Evolutionary conservation across 2,329 filamentous ascomycete species (phyloP), one percentile per base, ranked within the genome.

Genomic region (Pseudocercospora crystallina): DNA sequence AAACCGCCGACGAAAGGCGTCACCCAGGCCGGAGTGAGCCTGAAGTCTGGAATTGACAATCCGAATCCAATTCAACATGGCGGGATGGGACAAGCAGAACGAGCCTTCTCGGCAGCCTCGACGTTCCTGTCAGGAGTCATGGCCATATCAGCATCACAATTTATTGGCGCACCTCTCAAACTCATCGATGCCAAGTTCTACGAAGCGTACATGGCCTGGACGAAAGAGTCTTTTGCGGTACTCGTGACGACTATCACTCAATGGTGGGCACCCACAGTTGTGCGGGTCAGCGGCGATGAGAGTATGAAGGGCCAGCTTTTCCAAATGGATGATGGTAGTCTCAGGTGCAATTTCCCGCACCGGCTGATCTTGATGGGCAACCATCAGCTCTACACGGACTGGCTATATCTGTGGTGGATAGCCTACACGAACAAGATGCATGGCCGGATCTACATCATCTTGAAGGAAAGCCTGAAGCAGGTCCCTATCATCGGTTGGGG

Each of bases 321-420:
- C 54, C 78, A 85, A 57, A 86, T 83, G 5, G 70, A 77, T 2
- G 87, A 90, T 64, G 90, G 90, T 11, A 81, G 83, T 47, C 79
- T 95, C 32, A 78, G 90, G 63, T 90, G 89, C 68, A 77, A 82
- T 58, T 95, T 95, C 58, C 89, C 90, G 0, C 85, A 94, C 65
- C 81, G 90, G 42, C 75, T 95, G 65, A 80, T 95, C 20, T 75
- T 95, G 72, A 88, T 95, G 68, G 89, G 90, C 20, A 95, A 95
- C 66, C 90, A 95, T 66, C 63, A 91, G 61, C 84, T 95, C 45
- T 95, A 95, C 67, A 92, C 89, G 8, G 89, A 95, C 71, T 95
- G 89, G 90, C 72, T 95, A 8, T 95, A 95, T 67, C 80, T 95
- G 7, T 95, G 90, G 90, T 95, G 90, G 90, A 85, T 90, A 20